A percentile compares a stretch with the other conserved stretches of the same genome.
Evolutionary conservation across 2,329 filamentous ascomycete genomes (phyloP).

Genomic region (Aspergillus sp.): DNA sequence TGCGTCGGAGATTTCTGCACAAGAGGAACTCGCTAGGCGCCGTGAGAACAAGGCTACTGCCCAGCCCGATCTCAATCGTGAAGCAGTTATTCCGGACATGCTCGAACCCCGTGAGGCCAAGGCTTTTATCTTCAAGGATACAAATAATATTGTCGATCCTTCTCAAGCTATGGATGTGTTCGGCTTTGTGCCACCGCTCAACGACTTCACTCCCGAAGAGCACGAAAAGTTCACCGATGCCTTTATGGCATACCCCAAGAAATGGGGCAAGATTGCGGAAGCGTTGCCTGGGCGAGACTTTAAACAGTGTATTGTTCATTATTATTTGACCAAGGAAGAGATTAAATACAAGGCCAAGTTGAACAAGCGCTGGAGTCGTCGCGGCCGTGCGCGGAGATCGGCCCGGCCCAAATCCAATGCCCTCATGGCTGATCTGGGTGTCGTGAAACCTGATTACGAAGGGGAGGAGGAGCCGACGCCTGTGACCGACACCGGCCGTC

Average conservation of each 20-base stretch:
- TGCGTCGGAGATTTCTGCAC: slow-evolving; percentile 48
- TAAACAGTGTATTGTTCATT: slow-evolving; percentile 51
- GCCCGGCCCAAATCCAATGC: slow-evolving; percentile 48
- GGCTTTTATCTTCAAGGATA: slow-evolving; percentile 46
- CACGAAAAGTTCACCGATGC: slow-evolving; percentile 48
- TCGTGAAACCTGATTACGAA: slow-evolving; percentile 44
- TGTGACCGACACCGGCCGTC: slow-evolving; percentile 52
- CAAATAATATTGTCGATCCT: slow-evolving; percentile 43
- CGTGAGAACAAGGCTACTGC: slow-evolving; percentile 45
- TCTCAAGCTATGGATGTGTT: slow-evolving; percentile 44
- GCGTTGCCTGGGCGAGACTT: slow-evolving; percentile 46
- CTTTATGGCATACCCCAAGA: slow-evolving; percentile 51
- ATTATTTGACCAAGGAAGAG: slow-evolving; percentile 52
- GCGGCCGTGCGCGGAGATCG: slow-evolving; percentile 38
- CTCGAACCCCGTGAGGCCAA: slow-evolving; percentile 41
- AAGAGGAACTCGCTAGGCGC: slow-evolving; percentile 48
- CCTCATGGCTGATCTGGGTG: slow-evolving; percentile 48
- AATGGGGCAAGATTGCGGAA: slow-evolving; percentile 53
- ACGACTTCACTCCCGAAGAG: slow-evolving; percentile 50
- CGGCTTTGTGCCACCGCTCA: slow-evolving; percentile 45
- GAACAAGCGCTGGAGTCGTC: slow-evolving; percentile 46
- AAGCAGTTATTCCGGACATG: slow-evolving; percentile 51
- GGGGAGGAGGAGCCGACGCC: slow-evolving; percentile 45
- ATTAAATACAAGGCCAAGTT: slow-evolving; percentile 52
- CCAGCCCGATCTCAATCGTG: slow-evolving; percentile 44